Evolutionary conservation across 1,284 basidiomycete species (phyloP).

Genomic region (Marasmius fiardii): DNA sequence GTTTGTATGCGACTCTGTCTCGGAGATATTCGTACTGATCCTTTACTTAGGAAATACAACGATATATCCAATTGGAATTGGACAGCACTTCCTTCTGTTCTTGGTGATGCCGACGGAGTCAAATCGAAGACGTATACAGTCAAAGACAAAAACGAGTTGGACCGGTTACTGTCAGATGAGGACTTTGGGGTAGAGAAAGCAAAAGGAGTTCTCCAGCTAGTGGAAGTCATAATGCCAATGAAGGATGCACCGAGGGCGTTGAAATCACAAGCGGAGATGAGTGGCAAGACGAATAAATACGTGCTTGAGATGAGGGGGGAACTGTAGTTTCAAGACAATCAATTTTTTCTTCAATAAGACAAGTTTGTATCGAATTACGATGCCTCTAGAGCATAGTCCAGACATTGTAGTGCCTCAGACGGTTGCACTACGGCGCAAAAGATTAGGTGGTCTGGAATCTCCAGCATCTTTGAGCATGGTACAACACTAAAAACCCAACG

Average conservation of each 20-base stretch:
- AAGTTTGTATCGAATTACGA: too few relatives aligned
- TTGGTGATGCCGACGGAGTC: constrained; percentile 54
- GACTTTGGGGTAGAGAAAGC: constrained; percentile 39
- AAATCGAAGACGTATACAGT: constrained; percentile 68
- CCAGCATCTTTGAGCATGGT: too few relatives aligned
- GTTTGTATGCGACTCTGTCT: constrained; percentile 16
- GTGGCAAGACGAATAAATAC: constrained; percentile 46
- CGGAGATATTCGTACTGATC: constrained; percentile 19
- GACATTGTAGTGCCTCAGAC: too few relatives aligned
- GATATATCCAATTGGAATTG: constrained; percentile 73
- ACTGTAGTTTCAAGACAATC: too few relatives aligned
- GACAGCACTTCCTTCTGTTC: constrained; percentile 54
- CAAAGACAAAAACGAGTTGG: constrained; percentile 59
- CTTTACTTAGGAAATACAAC: constrained; percentile 59
- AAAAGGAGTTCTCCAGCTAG: constrained; percentile 68
- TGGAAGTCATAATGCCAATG: constrained; percentile 76
- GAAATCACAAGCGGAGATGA: constrained; percentile 41
- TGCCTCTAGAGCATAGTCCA: too few relatives aligned
- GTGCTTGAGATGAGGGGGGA: constrained; percentile 7
- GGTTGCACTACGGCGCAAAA: too few relatives aligned
- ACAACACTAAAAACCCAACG: too few relatives aligned
- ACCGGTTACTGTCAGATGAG: constrained; percentile 54
- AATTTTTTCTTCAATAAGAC: too few relatives aligned
- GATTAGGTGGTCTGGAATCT: too few relatives aligned
- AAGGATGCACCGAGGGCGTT: constrained; percentile 72